Percentiles rank a stretch among this genome's conserved stretches.
These are phyloP conservation scores for Conringia planisiliqua DNA, from an alignment of 345 rosid species.

Conservation along the genomic window DNA sequence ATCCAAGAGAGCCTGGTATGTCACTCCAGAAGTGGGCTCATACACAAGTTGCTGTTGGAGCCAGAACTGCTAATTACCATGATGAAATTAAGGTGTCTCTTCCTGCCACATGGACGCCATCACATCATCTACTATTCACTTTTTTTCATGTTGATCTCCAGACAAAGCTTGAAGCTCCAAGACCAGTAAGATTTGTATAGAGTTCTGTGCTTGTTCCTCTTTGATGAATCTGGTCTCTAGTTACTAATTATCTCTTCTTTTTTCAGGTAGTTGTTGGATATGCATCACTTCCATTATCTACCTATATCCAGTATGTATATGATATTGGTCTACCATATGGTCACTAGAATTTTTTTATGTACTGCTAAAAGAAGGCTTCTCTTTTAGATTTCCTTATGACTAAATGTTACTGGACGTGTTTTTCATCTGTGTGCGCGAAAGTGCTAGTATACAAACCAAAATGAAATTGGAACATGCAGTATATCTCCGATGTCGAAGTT, in stretches of 20 bases:
- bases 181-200: conserved; percentile 61
- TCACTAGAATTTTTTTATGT: conserved; percentile 2
- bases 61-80: conserved; percentile 83
- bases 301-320: conserved; percentile 80
- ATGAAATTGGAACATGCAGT: conserved; percentile 11
- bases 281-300: conserved; percentile 85
- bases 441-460: conserved; percentile 16
- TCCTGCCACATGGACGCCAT: conserved; percentile 90
- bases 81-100: conserved; percentile 90
- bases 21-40: conserved; percentile 82
- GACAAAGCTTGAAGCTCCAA: conserved; percentile 96
- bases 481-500: conserved; percentile 6
- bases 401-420: neutral
- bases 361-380: conserved; percentile 10
- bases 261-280: conserved; percentile 88
- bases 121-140: conserved; percentile 93
- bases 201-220: conserved; percentile 18
- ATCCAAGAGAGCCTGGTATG: conserved; percentile 76
- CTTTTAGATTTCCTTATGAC: conserved; percentile 13
- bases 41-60: conserved; percentile 87
- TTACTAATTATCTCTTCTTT: neutral
- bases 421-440: conserved; percentile 1
- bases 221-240: conserved; percentile 13
- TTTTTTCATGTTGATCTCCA: conserved; percentile 97
- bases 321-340: conserved; percentile 4